Conservation (phyloP, 805 yeast genomes). For the Candida ulmi region DNA sequence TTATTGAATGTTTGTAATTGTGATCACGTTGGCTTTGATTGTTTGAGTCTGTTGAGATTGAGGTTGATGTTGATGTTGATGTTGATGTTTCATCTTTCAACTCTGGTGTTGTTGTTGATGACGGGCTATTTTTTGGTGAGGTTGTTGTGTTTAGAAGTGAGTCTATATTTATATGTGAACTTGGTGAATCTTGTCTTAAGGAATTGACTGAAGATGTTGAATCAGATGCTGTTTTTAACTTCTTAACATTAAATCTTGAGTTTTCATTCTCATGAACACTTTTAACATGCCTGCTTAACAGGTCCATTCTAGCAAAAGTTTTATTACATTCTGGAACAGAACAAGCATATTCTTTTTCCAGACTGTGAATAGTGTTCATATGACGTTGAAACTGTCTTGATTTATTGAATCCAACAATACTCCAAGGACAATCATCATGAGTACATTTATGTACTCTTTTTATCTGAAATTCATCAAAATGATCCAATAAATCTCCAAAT, state of each 20-base stretch:
- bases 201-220: constrained; percentile 1
- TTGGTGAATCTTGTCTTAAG: neutral
- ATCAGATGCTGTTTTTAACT: constrained; percentile 8
- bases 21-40: neutral
- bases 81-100: too few relatives aligned
- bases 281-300: constrained; percentile 28
- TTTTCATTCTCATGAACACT: constrained; percentile 33
- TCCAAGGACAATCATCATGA: constrained; percentile 34
- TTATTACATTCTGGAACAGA: constrained; percentile 73
- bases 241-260: constrained; percentile 33
- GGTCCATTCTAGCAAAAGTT: constrained; percentile 41
- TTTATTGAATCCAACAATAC: constrained; percentile 33
- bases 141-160: neutral
- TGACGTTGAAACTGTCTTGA: constrained; percentile 32
- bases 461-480: constrained; percentile 28
- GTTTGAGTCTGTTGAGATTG: neutral
- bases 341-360: constrained; percentile 49
- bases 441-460: constrained; percentile 30
- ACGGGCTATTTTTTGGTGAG: too few relatives aligned
- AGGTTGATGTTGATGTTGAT: too few relatives aligned
- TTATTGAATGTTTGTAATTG: constrained; percentile 20
- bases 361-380: constrained; percentile 19
- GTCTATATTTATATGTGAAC: too few relatives aligned
- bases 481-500: constrained; percentile 29
- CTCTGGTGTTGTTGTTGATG: too few relatives aligned